Conservation (phyloP, 805 yeast species). For the Tetrapisispora nanseiensis region DNA sequence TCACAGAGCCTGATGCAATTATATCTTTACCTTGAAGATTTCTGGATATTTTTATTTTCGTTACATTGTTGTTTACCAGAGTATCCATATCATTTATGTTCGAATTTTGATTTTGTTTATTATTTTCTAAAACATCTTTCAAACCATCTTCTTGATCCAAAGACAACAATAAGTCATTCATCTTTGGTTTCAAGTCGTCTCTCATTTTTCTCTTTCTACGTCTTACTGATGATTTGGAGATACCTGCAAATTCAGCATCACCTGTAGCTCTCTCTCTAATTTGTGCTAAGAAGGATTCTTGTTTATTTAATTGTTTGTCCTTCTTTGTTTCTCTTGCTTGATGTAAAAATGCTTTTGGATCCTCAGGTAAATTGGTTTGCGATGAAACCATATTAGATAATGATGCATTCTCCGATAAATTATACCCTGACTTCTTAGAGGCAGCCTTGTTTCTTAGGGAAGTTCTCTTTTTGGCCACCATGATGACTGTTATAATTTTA, state of each 20-base stretch:
- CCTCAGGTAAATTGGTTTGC: slow-evolving; percentile 22
- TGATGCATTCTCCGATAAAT: background rate
- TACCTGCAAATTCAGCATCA: slow-evolving; percentile 32
- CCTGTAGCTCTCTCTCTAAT: slow-evolving; percentile 12
- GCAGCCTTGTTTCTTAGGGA: slow-evolving; percentile 36
- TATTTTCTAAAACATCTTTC: slow-evolving; percentile 10
- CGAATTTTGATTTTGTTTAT: slow-evolving; percentile 1
- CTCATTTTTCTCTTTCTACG: slow-evolving; percentile 53
- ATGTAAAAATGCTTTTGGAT: slow-evolving; percentile 41
- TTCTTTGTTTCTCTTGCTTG: slow-evolving; percentile 43
- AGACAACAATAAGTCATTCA: slow-evolving; percentile 51
- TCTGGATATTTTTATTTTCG: slow-evolving; percentile 4
- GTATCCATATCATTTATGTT: slow-evolving; percentile 8
- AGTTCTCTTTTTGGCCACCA: slow-evolving; percentile 40
- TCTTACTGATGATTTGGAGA: slow-evolving; percentile 58
- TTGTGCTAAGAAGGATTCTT: slow-evolving; percentile 27
- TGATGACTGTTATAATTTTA: slow-evolving; percentile 1
- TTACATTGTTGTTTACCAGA: slow-evolving; percentile 4
- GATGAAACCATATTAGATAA: background rate
- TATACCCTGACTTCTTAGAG: slow-evolving; percentile 15
- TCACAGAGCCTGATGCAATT: slow-evolving; percentile 13
- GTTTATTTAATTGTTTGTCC: slow-evolving; percentile 37
- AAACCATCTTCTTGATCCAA: slow-evolving; percentile 33
- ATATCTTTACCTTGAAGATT: background rate
- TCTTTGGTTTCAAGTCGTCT: slow-evolving; percentile 56